Percentiles rank a stretch among this genome's conserved stretches.
These are phyloP conservation scores for Nigrospora sphaerica DNA, from an alignment of 2,329 filamentous ascomycete species.

Conservation along the genomic window DNA sequence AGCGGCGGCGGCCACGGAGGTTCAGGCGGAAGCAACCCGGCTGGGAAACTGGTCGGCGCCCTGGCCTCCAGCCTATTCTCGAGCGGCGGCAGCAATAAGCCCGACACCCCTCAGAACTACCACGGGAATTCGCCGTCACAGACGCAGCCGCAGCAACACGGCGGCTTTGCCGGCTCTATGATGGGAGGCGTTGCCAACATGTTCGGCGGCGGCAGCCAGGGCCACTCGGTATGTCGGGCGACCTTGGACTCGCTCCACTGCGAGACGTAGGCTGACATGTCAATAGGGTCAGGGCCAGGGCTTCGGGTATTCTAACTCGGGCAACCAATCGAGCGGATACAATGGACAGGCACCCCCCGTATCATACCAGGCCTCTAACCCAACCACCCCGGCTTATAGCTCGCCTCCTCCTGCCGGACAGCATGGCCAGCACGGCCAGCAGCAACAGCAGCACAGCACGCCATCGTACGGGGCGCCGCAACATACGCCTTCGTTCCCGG, in stretches of 20 bases:
- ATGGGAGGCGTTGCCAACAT: constrained; percentile 47
- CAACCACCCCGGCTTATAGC: constrained; percentile 19
- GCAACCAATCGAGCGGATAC: constrained; percentile 45
- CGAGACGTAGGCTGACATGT: constrained; percentile 13
- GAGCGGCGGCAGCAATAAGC: constrained; percentile 33
- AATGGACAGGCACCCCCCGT: constrained; percentile 56
- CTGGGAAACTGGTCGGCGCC: constrained; percentile 51
- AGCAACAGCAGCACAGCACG: constrained; percentile 6
- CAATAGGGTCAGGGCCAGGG: constrained; percentile 36
- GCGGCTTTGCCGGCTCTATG: constrained; percentile 44
- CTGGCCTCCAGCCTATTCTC: constrained; percentile 49
- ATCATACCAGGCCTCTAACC: constrained; percentile 43
- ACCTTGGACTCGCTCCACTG: background rate
- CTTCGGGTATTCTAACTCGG: constrained; percentile 56
- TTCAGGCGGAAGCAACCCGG: constrained; percentile 17
- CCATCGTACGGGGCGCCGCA: constrained; percentile 6
- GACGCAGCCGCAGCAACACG: constrained; percentile 28
- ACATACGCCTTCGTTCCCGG: constrained; percentile 10
- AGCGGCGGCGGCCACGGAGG: constrained; percentile 15
- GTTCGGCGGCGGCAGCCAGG: constrained; percentile 42
- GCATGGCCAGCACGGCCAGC: constrained; percentile 13
- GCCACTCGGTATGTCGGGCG: constrained; percentile 26
- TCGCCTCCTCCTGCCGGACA: constrained; percentile 16
- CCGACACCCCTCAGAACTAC: constrained; percentile 37
- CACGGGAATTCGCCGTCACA: constrained; percentile 37